These are phyloP conservation scores for Orobanche coerulescens DNA, from an alignment of 257 asterid species.

Conservation along the genomic window DNA sequence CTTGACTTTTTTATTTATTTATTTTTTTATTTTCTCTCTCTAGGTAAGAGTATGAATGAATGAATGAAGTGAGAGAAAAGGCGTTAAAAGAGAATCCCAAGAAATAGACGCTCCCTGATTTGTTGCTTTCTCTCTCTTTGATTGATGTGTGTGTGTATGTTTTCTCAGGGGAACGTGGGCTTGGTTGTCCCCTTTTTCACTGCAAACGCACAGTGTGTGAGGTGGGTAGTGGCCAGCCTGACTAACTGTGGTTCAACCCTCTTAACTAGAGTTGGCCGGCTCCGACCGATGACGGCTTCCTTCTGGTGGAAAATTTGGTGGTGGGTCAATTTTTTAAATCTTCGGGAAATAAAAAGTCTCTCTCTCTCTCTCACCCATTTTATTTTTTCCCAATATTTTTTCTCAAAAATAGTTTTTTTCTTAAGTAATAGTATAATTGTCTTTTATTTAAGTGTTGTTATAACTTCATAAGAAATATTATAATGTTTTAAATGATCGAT, in stretches of 20 bases:
- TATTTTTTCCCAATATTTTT: too few relatives aligned
- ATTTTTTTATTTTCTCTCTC: neutral
- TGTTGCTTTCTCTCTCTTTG: slow-evolving; percentile 35
- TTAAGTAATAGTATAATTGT: too few relatives aligned
- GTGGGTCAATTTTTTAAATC: slow-evolving; percentile 9
- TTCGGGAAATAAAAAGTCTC: neutral
- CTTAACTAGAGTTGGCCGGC: slow-evolving; percentile 21
- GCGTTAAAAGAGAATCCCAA: slow-evolving; percentile 31
- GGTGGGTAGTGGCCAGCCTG: slow-evolving; percentile 19
- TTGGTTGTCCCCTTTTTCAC: slow-evolving; percentile 49
- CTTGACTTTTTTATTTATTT: too few relatives aligned
- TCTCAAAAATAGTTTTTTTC: too few relatives aligned
- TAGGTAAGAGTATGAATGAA: neutral
- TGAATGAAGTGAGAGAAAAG: slow-evolving; percentile 24
- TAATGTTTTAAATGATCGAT: too few relatives aligned
- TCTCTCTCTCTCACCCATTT: neutral
- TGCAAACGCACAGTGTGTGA: slow-evolving; percentile 33
- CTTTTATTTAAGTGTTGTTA: too few relatives aligned
- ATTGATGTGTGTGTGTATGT: neutral
- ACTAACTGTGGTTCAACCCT: slow-evolving; percentile 21
- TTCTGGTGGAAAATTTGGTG: slow-evolving; percentile 23
- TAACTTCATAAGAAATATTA: too few relatives aligned
- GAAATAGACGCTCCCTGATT: slow-evolving; percentile 41
- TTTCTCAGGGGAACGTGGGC: slow-evolving; percentile 35
- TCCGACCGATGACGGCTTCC: slow-evolving; percentile 16